Evolutionary conservation across 2,329 filamentous ascomycete genomes (phyloP).

Genomic region (Colletotrichum acutatum): DNA sequence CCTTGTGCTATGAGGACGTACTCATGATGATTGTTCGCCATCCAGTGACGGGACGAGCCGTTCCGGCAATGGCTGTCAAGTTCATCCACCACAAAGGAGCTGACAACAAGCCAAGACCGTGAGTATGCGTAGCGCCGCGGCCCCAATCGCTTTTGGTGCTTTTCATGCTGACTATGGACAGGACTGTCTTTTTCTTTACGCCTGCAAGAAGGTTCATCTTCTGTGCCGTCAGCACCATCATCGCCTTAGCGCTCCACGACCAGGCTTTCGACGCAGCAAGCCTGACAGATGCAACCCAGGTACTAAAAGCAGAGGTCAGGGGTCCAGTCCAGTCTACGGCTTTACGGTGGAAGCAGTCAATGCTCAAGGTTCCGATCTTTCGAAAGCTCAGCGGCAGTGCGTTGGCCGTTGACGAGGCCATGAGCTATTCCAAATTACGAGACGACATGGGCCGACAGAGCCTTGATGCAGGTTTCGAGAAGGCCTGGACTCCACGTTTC

Average conservation of each 20-base stretch:
- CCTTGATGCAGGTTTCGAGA: not conserved
- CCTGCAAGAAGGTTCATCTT: not conserved
- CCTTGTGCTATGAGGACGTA: slow-evolving; percentile 46
- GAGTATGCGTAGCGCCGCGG: slow-evolving; percentile 2
- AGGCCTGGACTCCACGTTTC: not conserved
- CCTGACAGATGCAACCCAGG: not conserved
- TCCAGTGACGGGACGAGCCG: slow-evolving; percentile 36
- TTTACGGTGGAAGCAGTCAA: not conserved
- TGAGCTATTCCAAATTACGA: not conserved
- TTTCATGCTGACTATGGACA: slow-evolving; percentile 31
- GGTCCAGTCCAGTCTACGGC: not conserved
- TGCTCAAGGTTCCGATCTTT: not conserved
- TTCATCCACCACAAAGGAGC: slow-evolving; percentile 45
- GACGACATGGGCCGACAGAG: not conserved
- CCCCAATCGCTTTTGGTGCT: not conserved
- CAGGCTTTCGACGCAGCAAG: not conserved
- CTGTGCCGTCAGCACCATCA: not conserved
- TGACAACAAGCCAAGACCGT: slow-evolving; percentile 44
- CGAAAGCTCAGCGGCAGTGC: not conserved
- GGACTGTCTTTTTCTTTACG: slow-evolving; percentile 39
- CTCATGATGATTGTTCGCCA: slow-evolving; percentile 43
- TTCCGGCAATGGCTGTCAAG: slow-evolving; percentile 43
- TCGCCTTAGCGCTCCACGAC: not conserved
- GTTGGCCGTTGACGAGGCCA: not conserved
- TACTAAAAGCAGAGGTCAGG: not conserved